Evolutionary conservation across 2,329 filamentous ascomycete genomes (phyloP).

Genomic region (Ophiostoma angusticollis): DNA sequence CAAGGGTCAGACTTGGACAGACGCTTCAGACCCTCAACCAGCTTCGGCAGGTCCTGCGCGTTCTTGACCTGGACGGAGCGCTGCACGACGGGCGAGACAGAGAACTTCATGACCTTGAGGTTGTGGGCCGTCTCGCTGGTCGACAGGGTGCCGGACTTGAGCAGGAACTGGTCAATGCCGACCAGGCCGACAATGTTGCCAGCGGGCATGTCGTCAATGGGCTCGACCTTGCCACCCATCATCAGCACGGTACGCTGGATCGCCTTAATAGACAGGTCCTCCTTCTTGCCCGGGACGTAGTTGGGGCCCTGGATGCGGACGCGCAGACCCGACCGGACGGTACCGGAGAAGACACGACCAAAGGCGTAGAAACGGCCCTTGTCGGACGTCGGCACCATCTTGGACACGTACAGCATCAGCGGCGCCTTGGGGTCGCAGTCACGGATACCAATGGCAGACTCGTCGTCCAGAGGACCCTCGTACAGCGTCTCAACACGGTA

Average conservation of each 20-base stretch:
- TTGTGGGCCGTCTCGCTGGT: conserved; percentile 97
- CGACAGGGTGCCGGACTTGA: conserved; percentile 99
- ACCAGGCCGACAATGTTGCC: conserved; percentile 99
- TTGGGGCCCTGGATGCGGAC: conserved; percentile 99
- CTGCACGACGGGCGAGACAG: conserved; percentile 95
- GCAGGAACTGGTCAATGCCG: conserved; percentile 99
- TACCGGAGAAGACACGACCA: conserved; percentile 99
- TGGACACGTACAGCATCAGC: conserved; percentile 99
- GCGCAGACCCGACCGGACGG: conserved; percentile 93
- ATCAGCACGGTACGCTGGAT: conserved; percentile 99
- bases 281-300: conserved; percentile 97
- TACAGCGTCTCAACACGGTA: conserved; percentile 99
- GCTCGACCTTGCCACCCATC: conserved; percentile 99
- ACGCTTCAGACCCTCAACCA: conserved; percentile 99
- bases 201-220: conserved; percentile 93
- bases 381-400: conserved; percentile 99
- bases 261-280: conserved; percentile 97
- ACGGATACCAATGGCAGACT: conserved; percentile 88
- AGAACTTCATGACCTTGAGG: conserved; percentile 99
- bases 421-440: conserved; percentile 96
- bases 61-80: conserved; percentile 99
- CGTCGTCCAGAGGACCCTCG: conserved; percentile 90
- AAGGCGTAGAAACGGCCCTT: conserved; percentile 99
- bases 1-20: conserved; percentile 99
- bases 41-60: conserved; percentile 97